A percentile compares a stretch with the other conserved stretches of the same genome.
These are phyloP conservation scores for Pleurotus citrinopileatus DNA, from an alignment of 768 basidiomycete genomes.

Conservation along the genomic window DNA sequence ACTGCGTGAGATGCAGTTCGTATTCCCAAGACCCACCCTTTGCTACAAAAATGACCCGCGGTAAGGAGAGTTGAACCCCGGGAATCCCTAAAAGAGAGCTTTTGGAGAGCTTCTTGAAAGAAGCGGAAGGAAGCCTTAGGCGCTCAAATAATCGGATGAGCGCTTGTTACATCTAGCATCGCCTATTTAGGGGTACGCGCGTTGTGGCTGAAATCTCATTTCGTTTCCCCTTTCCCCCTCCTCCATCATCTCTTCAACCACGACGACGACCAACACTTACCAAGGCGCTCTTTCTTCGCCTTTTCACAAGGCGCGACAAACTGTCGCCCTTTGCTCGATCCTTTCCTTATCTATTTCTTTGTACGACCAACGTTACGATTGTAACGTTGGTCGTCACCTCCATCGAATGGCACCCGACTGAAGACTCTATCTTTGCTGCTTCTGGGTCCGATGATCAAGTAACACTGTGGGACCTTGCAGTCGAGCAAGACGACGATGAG, in stretches of 20 bases:
- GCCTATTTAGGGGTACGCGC: background rate
- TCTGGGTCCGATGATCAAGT: constrained; percentile 94
- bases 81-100: background rate
- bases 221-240: background rate
- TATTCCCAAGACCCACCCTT: too few species aligned
- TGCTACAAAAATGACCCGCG: too few species aligned
- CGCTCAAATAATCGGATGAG: background rate
- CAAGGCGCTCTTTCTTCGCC: background rate
- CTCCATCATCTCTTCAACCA: background rate
- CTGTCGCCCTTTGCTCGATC: constrained; percentile 1
- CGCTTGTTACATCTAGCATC: background rate
- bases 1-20: background rate
- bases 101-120: background rate
- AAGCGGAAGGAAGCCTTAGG: too few species aligned
- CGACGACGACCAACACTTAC: background rate
- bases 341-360: too few species aligned
- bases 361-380: constrained; percentile 6
- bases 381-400: constrained; percentile 76
- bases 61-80: too few species aligned
- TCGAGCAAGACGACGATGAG: constrained; percentile 96
- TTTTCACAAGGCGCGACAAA: background rate
- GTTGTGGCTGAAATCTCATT: background rate
- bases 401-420: constrained; percentile 97
- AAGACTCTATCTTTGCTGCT: constrained; percentile 92
- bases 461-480: constrained; percentile 96